These are phyloP conservation scores for Starmerella vaccinii DNA, from an alignment of 805 yeast genomes.

Conservation along the genomic window DNA sequence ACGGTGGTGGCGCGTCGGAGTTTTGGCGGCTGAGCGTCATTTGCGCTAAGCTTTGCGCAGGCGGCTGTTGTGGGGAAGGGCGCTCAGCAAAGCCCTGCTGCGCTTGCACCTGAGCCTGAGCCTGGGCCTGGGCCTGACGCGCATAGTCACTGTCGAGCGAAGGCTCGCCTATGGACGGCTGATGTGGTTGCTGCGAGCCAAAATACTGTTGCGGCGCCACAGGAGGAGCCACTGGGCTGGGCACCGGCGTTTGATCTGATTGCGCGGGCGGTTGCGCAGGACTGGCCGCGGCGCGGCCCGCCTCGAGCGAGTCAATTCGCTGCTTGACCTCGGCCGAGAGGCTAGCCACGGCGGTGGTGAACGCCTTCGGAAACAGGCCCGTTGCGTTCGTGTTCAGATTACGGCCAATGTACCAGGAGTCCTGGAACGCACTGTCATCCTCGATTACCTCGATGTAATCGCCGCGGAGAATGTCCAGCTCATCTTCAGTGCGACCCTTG, in stretches of 20 bases:
- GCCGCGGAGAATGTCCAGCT: conserved; percentile 66
- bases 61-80: neutral
- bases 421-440: conserved; percentile 86
- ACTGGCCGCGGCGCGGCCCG: neutral
- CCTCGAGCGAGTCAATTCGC: neutral
- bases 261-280: too few species aligned
- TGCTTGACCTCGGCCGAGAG: conserved; percentile 18
- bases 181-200: neutral
- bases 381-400: conserved; percentile 61
- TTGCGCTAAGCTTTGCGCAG: neutral
- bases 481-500: conserved; percentile 80
- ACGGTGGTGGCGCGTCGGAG: neutral
- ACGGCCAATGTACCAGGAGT: conserved; percentile 80
- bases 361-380: conserved; percentile 84
- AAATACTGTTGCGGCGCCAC: neutral
- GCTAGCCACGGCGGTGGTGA: conserved; percentile 40
- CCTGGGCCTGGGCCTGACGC: too few species aligned
- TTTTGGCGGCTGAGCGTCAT: conserved; percentile 1
- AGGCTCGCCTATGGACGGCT: neutral
- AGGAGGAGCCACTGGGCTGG: neutral
- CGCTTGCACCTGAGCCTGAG: neutral
- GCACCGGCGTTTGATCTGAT: neutral
- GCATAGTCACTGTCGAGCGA: too few species aligned
- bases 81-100: neutral
- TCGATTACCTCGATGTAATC: conserved; percentile 82